A percentile compares a stretch with the other conserved stretches of the same genome.
Conservation (phyloP, 2,329 filamentous ascomycete species). For the Aspergillus clavatus region DNA sequence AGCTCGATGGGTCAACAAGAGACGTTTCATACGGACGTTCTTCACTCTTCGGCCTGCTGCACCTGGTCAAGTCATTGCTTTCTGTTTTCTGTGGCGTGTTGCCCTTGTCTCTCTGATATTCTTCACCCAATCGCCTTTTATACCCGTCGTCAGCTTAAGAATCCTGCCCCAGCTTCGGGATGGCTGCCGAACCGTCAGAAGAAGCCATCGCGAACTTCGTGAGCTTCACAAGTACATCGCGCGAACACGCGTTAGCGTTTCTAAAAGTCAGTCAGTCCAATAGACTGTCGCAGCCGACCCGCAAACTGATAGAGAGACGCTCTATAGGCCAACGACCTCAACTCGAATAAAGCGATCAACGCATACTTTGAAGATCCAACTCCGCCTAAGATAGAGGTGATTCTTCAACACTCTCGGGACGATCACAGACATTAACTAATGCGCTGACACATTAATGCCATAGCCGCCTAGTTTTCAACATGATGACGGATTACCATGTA, state of each 20-base stretch:
- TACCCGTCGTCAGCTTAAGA: too few relatives aligned
- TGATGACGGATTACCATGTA: slow-evolving; percentile 25
- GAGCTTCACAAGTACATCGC: slow-evolving; percentile 37
- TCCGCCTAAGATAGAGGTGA: slow-evolving; percentile 31
- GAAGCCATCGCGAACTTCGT: slow-evolving; percentile 40
- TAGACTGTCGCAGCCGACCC: too few relatives aligned
- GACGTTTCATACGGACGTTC: not conserved
- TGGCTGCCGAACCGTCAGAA: slow-evolving; percentile 38
- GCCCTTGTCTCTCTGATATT: not conserved
- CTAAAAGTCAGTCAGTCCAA: slow-evolving; percentile 31
- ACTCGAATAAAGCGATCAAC: slow-evolving; percentile 44
- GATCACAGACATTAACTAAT: slow-evolving; percentile 5
- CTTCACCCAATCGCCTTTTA: too few relatives aligned
- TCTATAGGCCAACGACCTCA: slow-evolving; percentile 41
- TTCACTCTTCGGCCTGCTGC: not conserved
- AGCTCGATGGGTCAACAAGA: slow-evolving; percentile 6
- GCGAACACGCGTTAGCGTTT: slow-evolving; percentile 38
- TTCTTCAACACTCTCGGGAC: not conserved
- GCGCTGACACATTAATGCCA: slow-evolving; percentile 6
- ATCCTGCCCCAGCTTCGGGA: slow-evolving; percentile 12
- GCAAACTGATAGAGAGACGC: slow-evolving; percentile 9
- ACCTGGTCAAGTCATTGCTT: not conserved
- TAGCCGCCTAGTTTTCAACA: slow-evolving; percentile 21
- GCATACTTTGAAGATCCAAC: slow-evolving; percentile 45
- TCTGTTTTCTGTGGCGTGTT: not conserved